Percentiles rank a stretch among this genome's conserved stretches.
Evolutionary conservation across 352 stramenopile genomes (phyloP).

Genomic region (Phytophthora melonis): DNA sequence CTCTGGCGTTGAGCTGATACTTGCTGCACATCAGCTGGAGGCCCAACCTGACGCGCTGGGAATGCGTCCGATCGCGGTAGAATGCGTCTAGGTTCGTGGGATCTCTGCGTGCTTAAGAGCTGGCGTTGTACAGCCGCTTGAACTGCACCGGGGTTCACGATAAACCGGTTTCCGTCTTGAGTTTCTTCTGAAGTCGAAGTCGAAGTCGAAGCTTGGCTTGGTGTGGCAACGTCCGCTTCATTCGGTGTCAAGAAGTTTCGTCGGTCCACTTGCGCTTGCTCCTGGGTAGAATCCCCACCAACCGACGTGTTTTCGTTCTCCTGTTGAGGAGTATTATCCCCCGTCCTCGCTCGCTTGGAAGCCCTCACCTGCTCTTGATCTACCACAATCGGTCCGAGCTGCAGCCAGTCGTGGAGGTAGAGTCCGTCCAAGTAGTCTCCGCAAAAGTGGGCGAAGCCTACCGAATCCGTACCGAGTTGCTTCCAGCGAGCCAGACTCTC

Average conservation of each 20-base stretch:
- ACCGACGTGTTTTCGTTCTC: neutral
- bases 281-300: neutral
- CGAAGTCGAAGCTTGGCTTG: neutral
- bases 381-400: constrained; percentile 19
- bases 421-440: constrained; percentile 19
- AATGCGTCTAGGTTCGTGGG: neutral
- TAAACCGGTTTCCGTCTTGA: neutral
- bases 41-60: neutral
- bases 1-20: neutral
- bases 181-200: constrained; percentile 1
- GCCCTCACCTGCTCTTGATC: constrained; percentile 5
- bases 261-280: neutral
- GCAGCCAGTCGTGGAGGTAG: constrained; percentile 23
- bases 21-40: neutral
- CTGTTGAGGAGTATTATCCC: neutral
- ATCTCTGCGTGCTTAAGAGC: neutral
- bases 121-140: constrained; percentile 1
- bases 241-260: constrained; percentile 16
- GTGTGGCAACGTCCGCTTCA: neutral
- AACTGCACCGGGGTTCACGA: neutral
- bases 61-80: constrained; percentile 4
- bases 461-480: constrained; percentile 17
- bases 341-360: constrained; percentile 12
- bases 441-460: constrained; percentile 21
- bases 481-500: constrained; percentile 25